Evolutionary conservation across 805 yeast species (phyloP), one percentile per base, ranked within the genome.

Genomic region (Scheffersomyces lignosus): DNA sequence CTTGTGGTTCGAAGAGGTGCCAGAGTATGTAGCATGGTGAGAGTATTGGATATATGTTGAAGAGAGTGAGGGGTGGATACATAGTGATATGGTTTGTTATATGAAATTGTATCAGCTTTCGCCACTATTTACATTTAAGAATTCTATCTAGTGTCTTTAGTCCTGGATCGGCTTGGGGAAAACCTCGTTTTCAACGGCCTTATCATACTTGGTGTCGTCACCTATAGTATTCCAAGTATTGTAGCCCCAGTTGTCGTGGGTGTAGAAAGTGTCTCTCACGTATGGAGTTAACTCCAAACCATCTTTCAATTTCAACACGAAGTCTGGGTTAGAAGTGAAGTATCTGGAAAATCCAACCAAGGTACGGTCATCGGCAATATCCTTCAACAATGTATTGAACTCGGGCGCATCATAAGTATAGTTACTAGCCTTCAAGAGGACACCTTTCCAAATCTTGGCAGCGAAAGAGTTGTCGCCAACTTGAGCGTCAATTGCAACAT

Each of bases 301-400:
- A 22, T 71, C 56, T 42, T 63, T 55, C 28, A 78, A 36, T 41
- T 78, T 60, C n/a, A 56, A 45, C 12, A 68, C 71, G 22, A 79
- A 51, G 50, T 79, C 83, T 3, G 83, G 83, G 56, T 78, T 78
- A 16, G 80, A 55, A 34, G 74, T 68, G 52, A 66, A 77, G 38
- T 56, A 60, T 40, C 81, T 66, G 27, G 81, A 81, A 42, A 64
- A 52, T 2, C 66, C 76, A 23, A 70, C 46, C 26, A 64, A 46
- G 12, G 57, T 55, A 16, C 44, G 34, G 28, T 41, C 45, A 31
- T 56, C 49, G 13, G 34, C 30, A 15, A 31, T 43, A 18, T 40
- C 46, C 15, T 30, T 27, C 20, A 32, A 3, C 10, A 26, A n/a
- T 5, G 18, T 27, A 14, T 38, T 36, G 34, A 45, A 55, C 22